phyloP scores from a whole-genome alignment of 805 yeast species.

The Monosporozyma unispora region DNA sequence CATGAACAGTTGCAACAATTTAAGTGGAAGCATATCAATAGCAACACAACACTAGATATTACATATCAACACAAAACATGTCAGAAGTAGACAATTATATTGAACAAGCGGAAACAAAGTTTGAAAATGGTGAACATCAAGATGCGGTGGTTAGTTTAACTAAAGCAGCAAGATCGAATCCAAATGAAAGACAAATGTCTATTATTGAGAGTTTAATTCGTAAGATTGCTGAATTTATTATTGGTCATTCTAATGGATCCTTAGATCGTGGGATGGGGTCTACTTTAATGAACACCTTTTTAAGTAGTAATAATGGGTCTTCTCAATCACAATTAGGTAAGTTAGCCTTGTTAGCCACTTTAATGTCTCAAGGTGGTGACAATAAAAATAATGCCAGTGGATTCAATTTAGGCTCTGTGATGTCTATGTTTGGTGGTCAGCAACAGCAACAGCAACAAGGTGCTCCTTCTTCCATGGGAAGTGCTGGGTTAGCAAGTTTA shows the following conservation, averaged over 20 bases:
- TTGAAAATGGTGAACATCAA: conserved; percentile 17
- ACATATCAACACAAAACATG: conserved; percentile 1
- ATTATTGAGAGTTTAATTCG: conserved; percentile 19
- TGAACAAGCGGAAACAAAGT: conserved; percentile 17
- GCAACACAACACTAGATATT: not conserved
- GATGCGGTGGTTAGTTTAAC: conserved; percentile 25
- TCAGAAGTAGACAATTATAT: conserved; percentile 12
- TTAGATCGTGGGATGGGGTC: conserved; percentile 16
- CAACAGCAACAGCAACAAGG: not conserved
- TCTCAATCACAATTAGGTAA: conserved; percentile 25
- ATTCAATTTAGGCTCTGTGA: conserved; percentile 16
- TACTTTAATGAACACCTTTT: conserved; percentile 15
- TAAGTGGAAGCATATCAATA: too few species aligned
- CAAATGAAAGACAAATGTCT: conserved; percentile 16
- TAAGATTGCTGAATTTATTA: conserved; percentile 14
- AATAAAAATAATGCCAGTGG: conserved; percentile 11
- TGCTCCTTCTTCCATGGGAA: conserved; percentile 11
- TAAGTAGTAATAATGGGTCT: conserved; percentile 17
- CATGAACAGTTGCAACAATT: not conserved
- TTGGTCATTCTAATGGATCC: conserved; percentile 7
- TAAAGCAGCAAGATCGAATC: conserved; percentile 20
- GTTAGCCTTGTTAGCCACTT: conserved; percentile 21
- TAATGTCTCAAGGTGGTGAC: conserved; percentile 9
- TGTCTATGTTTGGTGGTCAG: conserved; percentile 14
- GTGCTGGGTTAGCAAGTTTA: conserved; percentile 18